Evolutionary conservation across 495 filamentous ascomycete genomes (phyloP).

Genomic region (Neurospora sublineolata): DNA sequence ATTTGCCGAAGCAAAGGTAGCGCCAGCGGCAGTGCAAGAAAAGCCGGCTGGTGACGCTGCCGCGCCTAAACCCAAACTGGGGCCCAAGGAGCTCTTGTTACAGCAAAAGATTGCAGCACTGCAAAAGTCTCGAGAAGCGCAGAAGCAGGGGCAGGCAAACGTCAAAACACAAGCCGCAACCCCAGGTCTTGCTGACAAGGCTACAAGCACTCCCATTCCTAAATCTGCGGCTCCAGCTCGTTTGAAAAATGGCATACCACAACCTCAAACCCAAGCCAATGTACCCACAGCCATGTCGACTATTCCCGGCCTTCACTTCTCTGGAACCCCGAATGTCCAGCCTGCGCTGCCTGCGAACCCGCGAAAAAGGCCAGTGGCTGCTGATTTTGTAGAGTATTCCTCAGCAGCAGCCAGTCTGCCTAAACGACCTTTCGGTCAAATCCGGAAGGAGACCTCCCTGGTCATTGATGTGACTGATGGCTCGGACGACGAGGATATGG

Average conservation of each 20-base stretch:
- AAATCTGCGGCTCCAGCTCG: background rate
- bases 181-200: background rate
- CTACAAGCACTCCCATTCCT: background rate
- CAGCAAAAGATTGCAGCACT: slow-evolving; percentile 36
- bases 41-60: slow-evolving; percentile 1
- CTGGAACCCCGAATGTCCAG: slow-evolving; percentile 2
- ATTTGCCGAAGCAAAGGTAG: slow-evolving; percentile 1
- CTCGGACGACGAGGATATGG: slow-evolving; percentile 33
- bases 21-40: slow-evolving; percentile 4
- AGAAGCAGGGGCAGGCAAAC: slow-evolving; percentile 7
- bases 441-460: slow-evolving; percentile 36
- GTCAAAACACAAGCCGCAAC: slow-evolving; percentile 3
- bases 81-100: slow-evolving; percentile 34
- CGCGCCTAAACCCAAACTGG: slow-evolving; percentile 20
- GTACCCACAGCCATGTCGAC: background rate
- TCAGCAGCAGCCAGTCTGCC: slow-evolving; percentile 22
- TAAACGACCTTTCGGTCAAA: slow-evolving; percentile 54
- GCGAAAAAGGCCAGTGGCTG: slow-evolving; percentile 75
- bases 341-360: slow-evolving; percentile 3
- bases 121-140: slow-evolving; percentile 27
- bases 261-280: background rate
- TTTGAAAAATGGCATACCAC: background rate
- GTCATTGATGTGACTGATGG: slow-evolving; percentile 69
- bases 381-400: slow-evolving; percentile 62
- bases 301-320: slow-evolving; percentile 6